Evolutionary conservation across 495 filamentous ascomycete species (phyloP).

Genomic region (Neurospora tetraspora): DNA sequence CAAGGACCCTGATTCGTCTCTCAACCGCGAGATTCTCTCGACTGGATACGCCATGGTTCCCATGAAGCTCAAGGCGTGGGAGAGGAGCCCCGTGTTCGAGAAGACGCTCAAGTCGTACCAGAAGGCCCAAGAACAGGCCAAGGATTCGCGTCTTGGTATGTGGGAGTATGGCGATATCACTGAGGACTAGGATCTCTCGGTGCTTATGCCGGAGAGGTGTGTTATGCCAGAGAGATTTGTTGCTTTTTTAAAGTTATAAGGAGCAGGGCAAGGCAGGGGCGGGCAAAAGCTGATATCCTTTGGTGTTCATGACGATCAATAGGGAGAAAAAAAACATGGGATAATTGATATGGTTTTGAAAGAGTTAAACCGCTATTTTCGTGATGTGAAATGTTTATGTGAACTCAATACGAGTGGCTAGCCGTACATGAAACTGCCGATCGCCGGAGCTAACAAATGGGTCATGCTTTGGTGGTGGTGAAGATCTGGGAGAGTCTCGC

Average conservation of each 20-base stretch:
- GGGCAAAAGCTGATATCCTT: neutral
- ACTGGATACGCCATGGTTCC: constrained; percentile 87
- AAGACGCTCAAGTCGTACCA: constrained; percentile 59
- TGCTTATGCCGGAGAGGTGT: neutral
- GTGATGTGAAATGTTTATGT: neutral
- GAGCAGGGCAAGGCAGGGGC: neutral
- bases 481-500: neutral
- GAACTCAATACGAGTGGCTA: neutral
- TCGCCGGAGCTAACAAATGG: neutral
- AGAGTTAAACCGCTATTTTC: neutral
- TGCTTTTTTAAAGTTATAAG: neutral
- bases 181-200: constrained; percentile 51
- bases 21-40: constrained; percentile 75
- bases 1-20: constrained; percentile 46
- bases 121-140: constrained; percentile 63
- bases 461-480: neutral
- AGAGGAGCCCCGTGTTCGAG: constrained; percentile 53
- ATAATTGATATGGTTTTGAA: neutral
- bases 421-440: neutral
- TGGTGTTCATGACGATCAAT: neutral
- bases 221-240: neutral
- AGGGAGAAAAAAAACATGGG: neutral
- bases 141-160: constrained; percentile 68
- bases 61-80: constrained; percentile 81
- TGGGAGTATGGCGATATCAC: constrained; percentile 98